A percentile compares a stretch with the other conserved stretches of the same genome.
These are phyloP conservation scores for Elongisporangium anandrum DNA, from an alignment of 352 stramenopile species.

Conservation along the genomic window DNA sequence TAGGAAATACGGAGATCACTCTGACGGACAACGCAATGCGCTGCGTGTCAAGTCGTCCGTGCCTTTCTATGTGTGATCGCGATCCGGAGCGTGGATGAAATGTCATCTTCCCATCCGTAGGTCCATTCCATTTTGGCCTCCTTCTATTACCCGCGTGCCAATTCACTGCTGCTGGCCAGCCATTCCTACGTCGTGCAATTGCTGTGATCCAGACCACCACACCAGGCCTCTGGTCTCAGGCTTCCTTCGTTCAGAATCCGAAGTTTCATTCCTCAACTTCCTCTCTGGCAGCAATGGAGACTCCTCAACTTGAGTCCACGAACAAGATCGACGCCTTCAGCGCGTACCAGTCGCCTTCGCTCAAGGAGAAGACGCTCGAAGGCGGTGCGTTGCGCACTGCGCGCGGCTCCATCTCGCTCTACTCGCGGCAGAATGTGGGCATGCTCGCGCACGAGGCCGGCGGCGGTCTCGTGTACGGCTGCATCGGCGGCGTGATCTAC, in stretches of 20 bases:
- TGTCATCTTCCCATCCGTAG: background rate
- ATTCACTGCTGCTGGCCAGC: background rate
- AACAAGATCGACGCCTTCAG: background rate
- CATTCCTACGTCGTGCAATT: background rate
- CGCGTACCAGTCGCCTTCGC: background rate
- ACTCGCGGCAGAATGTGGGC: slow-evolving; percentile 36
- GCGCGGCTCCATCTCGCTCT: slow-evolving; percentile 16
- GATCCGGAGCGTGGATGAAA: too few relatives aligned
- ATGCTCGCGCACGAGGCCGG: slow-evolving; percentile 37
- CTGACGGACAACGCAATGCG: too few relatives aligned
- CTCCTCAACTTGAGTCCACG: background rate
- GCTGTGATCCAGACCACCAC: too few relatives aligned
- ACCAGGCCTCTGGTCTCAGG: too few relatives aligned
- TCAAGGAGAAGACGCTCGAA: background rate
- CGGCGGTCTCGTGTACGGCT: slow-evolving; percentile 46
- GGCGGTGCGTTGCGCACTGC: background rate
- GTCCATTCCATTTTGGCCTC: background rate
- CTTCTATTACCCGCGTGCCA: too few relatives aligned
- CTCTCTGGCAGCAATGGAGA: background rate
- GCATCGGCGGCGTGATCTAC: slow-evolving; percentile 43
- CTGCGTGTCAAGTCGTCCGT: too few relatives aligned
- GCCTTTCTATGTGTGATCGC: too few relatives aligned
- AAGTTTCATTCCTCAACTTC: background rate
- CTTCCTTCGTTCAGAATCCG: too few relatives aligned
- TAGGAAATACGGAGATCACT: too few relatives aligned